Evolutionary conservation across 2,329 filamentous ascomycete genomes (phyloP).

Genomic region (Cordyceps cicadae): DNA sequence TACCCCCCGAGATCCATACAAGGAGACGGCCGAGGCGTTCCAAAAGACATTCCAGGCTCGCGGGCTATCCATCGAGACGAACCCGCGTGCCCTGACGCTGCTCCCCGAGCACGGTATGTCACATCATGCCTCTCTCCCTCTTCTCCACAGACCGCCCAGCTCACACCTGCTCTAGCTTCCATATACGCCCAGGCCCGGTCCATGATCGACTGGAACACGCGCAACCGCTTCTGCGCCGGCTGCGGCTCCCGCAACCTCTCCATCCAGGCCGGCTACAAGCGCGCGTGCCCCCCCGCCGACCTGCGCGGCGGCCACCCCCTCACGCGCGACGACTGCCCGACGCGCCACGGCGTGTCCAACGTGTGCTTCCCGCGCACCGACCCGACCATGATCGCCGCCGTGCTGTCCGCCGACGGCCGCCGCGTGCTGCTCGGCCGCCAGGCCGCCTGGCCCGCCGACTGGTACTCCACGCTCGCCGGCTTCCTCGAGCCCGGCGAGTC

Average conservation of each 20-base stretch:
- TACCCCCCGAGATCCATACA: slow-evolving; percentile 59
- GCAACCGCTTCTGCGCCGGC: slow-evolving; percentile 84
- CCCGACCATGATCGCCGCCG: slow-evolving; percentile 89
- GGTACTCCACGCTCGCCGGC: slow-evolving; percentile 83
- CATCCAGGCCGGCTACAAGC: slow-evolving; percentile 72
- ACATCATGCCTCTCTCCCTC: neutral
- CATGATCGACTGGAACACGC: slow-evolving; percentile 86
- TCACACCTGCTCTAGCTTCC: slow-evolving; percentile 50
- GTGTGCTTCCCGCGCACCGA: slow-evolving; percentile 87
- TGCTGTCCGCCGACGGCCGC: slow-evolving; percentile 71
- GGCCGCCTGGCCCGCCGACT: slow-evolving; percentile 72
- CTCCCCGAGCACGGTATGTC: slow-evolving; percentile 6
- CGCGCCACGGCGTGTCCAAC: slow-evolving; percentile 80
- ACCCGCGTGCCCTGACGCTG: slow-evolving; percentile 55
- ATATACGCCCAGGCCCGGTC: slow-evolving; percentile 85
- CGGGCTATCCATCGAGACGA: slow-evolving; percentile 58
- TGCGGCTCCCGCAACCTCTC: slow-evolving; percentile 79
- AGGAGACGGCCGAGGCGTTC: slow-evolving; percentile 50
- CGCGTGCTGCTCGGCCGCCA: slow-evolving; percentile 76
- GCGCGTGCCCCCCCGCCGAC: slow-evolving; percentile 67
- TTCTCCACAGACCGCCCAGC: neutral
- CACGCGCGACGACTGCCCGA: slow-evolving; percentile 62
- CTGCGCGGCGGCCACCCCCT: slow-evolving; percentile 38
- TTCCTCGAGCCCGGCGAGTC: slow-evolving; percentile 82
- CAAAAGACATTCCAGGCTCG: slow-evolving; percentile 36